Conservation (phyloP, 1,284 basidiomycete genomes). For the Tilletia horrida region DNA sequence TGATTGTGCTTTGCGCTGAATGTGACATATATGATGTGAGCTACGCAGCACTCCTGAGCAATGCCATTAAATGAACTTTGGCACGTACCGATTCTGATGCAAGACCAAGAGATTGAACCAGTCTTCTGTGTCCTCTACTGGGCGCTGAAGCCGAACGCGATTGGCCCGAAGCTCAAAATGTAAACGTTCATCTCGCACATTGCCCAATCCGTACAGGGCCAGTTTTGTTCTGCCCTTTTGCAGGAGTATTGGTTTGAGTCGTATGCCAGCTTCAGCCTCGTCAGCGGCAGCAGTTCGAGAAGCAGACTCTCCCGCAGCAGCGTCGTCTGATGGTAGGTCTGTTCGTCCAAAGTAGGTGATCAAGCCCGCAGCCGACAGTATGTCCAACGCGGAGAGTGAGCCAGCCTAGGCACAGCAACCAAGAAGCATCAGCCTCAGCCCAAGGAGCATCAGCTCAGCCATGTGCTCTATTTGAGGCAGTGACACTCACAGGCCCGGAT, state of each 20-base stretch:
- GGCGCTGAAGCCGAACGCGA: conserved; percentile 93
- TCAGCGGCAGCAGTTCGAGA: background rate
- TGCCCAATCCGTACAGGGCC: conserved; percentile 91
- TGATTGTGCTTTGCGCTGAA: conserved; percentile 84
- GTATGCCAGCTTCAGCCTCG: conserved; percentile 68
- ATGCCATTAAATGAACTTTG: conserved; percentile 15
- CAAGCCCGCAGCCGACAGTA: conserved; percentile 87
- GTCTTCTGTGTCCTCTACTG: conserved; percentile 67
- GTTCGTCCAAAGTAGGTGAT: conserved; percentile 95
- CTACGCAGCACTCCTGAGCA: background rate
- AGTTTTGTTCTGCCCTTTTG: conserved; percentile 82
- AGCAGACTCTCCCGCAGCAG: conserved; percentile 21
- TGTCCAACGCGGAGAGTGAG: conserved; percentile 87
- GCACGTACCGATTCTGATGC: conserved; percentile 85
- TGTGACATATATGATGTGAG: background rate
- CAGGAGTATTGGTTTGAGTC: conserved; percentile 82
- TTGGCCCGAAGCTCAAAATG: conserved; percentile 91
- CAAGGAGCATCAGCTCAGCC: background rate
- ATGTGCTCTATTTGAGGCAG: background rate
- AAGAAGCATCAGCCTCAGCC: background rate
- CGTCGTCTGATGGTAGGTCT: conserved; percentile 55
- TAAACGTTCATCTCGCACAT: conserved; percentile 92
- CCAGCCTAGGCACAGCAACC: conserved; percentile 61
- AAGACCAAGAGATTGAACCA: conserved; percentile 95
- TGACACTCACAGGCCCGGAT: conserved; percentile 70